Conservation (phyloP, 805 yeast species). For the Suhomyces tanzawaensis region DNA sequence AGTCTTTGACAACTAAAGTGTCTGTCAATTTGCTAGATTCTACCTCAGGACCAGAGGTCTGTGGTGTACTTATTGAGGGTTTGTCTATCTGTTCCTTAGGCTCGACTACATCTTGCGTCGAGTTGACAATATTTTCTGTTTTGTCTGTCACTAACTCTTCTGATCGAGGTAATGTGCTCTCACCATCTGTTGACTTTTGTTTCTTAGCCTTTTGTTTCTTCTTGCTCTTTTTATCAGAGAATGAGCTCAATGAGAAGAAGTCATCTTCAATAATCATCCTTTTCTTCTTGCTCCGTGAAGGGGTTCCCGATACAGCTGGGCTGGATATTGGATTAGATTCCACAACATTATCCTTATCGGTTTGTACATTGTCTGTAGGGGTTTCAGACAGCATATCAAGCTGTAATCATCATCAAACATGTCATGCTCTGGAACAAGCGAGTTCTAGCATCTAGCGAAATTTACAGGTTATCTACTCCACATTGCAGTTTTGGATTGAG, state of each 20-base stretch:
- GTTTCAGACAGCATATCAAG: constrained; percentile 3
- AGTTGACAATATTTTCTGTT: no score
- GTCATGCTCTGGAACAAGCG: background rate
- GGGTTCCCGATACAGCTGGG: background rate
- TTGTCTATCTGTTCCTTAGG: no score
- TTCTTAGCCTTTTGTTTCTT: constrained; percentile 8
- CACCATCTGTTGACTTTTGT: background rate
- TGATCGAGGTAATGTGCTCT: no score
- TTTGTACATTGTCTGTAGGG: background rate
- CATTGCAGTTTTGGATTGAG: no score
- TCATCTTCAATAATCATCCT: constrained; percentile 13
- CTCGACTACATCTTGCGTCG: no score
- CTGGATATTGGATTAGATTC: background rate
- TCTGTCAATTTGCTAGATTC: background rate
- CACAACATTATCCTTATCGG: background rate
- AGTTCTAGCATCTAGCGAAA: background rate
- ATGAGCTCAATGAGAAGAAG: constrained; percentile 14
- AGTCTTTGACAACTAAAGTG: background rate
- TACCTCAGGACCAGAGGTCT: background rate
- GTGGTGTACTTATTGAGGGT: no score
- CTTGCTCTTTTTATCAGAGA: constrained; percentile 6
- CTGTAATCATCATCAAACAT: background rate
- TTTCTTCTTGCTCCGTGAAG: constrained; percentile 9
- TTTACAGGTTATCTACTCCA: background rate
- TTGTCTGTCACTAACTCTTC: no score